Percentiles rank a stretch among this genome's conserved stretches.
These are phyloP conservation scores for Neoboletus brunneissimus DNA, from an alignment of 768 basidiomycete genomes.

Conservation along the genomic window DNA sequence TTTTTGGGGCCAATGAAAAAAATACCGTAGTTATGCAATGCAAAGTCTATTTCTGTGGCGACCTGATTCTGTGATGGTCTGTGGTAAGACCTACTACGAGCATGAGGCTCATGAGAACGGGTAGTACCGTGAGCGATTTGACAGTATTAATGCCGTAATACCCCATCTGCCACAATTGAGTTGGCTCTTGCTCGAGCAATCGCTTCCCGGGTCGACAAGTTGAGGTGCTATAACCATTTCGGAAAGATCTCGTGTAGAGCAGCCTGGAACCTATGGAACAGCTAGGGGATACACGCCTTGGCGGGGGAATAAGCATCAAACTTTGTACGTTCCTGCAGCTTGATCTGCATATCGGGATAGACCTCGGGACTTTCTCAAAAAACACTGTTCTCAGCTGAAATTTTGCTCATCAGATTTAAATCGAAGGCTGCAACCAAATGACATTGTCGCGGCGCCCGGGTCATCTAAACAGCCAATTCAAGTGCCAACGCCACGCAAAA, in stretches of 20 bases:
- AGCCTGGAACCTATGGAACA: background rate
- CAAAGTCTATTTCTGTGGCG: background rate
- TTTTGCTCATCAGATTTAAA: background rate
- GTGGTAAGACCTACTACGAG: background rate
- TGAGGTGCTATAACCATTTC: background rate
- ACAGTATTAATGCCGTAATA: background rate
- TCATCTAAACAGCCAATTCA: background rate
- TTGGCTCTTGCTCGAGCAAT: background rate
- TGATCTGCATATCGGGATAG: background rate
- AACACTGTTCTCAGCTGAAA: background rate
- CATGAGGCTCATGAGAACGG: background rate
- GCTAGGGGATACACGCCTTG: background rate
- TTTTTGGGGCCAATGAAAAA: constrained; percentile 1
- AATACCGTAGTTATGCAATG: background rate
- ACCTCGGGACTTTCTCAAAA: background rate
- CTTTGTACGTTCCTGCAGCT: background rate
- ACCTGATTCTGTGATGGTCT: background rate
- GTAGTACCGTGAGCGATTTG: too few species aligned
- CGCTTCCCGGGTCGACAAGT: background rate
- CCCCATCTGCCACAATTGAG: background rate
- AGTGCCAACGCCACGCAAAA: background rate
- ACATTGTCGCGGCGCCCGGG: background rate
- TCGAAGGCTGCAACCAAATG: background rate
- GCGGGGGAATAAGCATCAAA: too few species aligned
- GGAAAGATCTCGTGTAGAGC: background rate